Evolutionary conservation across 2,329 filamentous ascomycete species (phyloP).

Genomic region (Pseudohalonectria lignicola): DNA sequence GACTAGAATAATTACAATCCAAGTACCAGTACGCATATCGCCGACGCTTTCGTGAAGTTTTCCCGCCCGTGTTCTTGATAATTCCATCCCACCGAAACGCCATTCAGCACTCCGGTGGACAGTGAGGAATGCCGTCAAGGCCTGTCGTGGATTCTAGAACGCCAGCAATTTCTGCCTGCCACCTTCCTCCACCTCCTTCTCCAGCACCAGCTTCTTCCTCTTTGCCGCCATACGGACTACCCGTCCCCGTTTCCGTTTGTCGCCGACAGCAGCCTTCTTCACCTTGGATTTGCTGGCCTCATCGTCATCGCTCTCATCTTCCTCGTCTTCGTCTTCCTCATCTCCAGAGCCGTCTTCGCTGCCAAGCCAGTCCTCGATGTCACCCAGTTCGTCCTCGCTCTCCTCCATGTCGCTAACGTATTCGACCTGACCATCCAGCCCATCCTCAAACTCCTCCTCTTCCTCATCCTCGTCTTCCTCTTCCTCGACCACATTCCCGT

Average conservation of each 20-base stretch:
- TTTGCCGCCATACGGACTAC: slow-evolving; percentile 40
- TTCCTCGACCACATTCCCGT: slow-evolving; percentile 56
- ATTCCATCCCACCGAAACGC: too few species aligned
- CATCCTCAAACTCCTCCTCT: slow-evolving; percentile 64
- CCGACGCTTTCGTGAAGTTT: too few species aligned
- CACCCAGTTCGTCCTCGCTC: slow-evolving; percentile 66
- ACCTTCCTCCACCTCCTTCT: slow-evolving; percentile 35
- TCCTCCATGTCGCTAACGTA: slow-evolving; percentile 89
- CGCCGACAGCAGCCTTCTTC: slow-evolving; percentile 47
- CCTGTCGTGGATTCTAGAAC: slow-evolving; percentile 10
- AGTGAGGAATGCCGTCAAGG: too few species aligned
- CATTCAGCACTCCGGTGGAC: too few species aligned
- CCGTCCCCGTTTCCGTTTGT: slow-evolving; percentile 40
- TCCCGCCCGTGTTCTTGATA: too few species aligned
- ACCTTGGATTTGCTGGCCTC: slow-evolving; percentile 28
- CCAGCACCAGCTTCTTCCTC: slow-evolving; percentile 64
- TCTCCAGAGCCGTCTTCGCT: slow-evolving; percentile 55
- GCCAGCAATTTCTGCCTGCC: slow-evolving; percentile 28
- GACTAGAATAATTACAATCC: too few species aligned
- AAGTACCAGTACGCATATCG: too few species aligned
- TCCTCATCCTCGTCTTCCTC: slow-evolving; percentile 51
- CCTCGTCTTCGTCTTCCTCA: slow-evolving; percentile 47
- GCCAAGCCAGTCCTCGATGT: slow-evolving; percentile 88
- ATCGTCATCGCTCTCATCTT: slow-evolving; percentile 42
- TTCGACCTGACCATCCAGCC: slow-evolving; percentile 64